phyloP scores from a whole-genome alignment of 2,329 filamentous ascomycete species.

The Penicillium verrucosum region DNA sequence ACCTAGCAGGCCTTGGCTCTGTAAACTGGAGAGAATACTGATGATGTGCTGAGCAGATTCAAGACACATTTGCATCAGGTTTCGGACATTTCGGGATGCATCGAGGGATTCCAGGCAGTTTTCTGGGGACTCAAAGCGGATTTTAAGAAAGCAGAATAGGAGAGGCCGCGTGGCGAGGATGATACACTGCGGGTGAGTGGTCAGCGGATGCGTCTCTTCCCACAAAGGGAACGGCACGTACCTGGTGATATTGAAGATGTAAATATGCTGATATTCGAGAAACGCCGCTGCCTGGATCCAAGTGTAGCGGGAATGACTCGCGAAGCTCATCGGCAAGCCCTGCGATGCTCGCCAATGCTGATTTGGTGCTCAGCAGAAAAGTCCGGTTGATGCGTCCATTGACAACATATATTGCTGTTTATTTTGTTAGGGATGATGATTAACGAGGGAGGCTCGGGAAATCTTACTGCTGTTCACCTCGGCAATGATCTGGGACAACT shows the following conservation, averaged over 20 bases:
- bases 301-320: slow-evolving; percentile 36
- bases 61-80: slow-evolving; percentile 42
- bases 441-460: accelerated
- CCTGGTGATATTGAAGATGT: slow-evolving; percentile 43
- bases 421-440: background rate
- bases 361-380: slow-evolving; percentile 41
- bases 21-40: slow-evolving; percentile 44
- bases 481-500: slow-evolving; percentile 45
- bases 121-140: slow-evolving; percentile 29
- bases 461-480: slow-evolving; percentile 46
- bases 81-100: slow-evolving; percentile 38
- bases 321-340: slow-evolving; percentile 42
- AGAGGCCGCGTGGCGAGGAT: slow-evolving; percentile 43
- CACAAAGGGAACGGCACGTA: slow-evolving; percentile 13
- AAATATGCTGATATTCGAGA: slow-evolving; percentile 44
- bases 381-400: slow-evolving; percentile 37
- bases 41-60: slow-evolving; percentile 47
- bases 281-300: slow-evolving; percentile 40
- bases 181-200: slow-evolving; percentile 32
- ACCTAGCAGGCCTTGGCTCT: slow-evolving; percentile 50
- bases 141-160: slow-evolving; percentile 45
- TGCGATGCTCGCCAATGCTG: slow-evolving; percentile 40
- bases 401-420: slow-evolving; percentile 43
- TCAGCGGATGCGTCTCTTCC: background rate
- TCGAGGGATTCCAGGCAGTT: slow-evolving; percentile 30